phyloP scores from a whole-genome alignment of 768 basidiomycete species.

The Mycena filopes region DNA sequence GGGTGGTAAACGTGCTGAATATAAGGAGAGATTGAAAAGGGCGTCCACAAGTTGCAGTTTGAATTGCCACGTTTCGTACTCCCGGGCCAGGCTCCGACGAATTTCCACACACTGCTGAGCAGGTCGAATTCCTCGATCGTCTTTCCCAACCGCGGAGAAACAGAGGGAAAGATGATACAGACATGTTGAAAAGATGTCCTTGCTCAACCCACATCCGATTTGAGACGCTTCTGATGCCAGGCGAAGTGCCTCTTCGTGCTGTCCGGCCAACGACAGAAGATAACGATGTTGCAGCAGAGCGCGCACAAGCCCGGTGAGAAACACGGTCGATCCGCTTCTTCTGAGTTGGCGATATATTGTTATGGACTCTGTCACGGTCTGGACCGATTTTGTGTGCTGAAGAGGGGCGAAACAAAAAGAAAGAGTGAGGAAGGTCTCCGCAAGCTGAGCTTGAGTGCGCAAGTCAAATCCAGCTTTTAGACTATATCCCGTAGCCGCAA shows the following conservation, averaged over 20 bases:
- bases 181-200: constrained; percentile 17
- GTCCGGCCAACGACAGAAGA: constrained; percentile 9
- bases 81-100: constrained; percentile 11
- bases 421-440: constrained; percentile 18
- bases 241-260: constrained; percentile 15
- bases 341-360: constrained; percentile 17
- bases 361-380: constrained; percentile 17
- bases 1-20: not conserved
- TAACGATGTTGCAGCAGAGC: constrained; percentile 22
- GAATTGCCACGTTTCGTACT: constrained; percentile 25
- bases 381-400: not conserved
- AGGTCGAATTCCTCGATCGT: constrained; percentile 7
- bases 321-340: not conserved
- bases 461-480: not conserved
- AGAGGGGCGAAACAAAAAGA: constrained; percentile 16
- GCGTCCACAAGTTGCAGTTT: constrained; percentile 29
- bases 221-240: constrained; percentile 22
- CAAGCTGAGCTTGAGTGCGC: constrained; percentile 10
- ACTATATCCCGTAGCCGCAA: not conserved
- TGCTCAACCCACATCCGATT: constrained; percentile 4
- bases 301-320: not conserved
- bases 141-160: constrained; percentile 16
- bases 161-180: constrained; percentile 26
- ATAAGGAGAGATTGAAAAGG: constrained; percentile 29
- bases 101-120: constrained; percentile 23